Evolutionary conservation across 257 asterid species (phyloP), one percentile per base, ranked within the genome.

Genomic region (Cinchona pubescens): DNA sequence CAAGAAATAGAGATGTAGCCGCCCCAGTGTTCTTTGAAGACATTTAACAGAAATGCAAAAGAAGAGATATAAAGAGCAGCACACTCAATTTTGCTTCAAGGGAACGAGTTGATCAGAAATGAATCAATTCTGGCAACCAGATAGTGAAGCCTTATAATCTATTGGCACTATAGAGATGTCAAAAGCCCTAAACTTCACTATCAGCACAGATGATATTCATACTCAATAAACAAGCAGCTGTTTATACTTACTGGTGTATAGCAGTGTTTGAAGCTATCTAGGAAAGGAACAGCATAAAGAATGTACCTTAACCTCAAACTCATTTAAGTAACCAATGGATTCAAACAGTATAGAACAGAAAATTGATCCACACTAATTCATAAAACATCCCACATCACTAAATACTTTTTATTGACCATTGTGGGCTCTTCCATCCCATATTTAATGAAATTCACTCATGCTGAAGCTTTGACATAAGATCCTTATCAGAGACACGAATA

Each of bases 81-180:
- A 82, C 83, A 64, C 11, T 21, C 12, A 23, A 51, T 84, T 12
- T 84, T 29, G 88, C 86, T 82, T 85, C 86, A 77, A 79, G 79
- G 82, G 83, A 85, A 80, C 82, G 77, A 85, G 80, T 80, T 59
- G 46, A 34, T 30, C 76, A 76, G 85, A 67, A 76, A 79, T 58
- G 18, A 3, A 67, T 5, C 19, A 7, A 66, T 76, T 70, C 82
- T 73, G 84, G 65, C 71, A 67, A 84, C 86, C 86, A 82, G 88
- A 81, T 74, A 55, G 60, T 7, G 80, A 81, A 84, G 87, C 87
- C 9, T 70, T n/a, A 19, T 2, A 16, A 65, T 0, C 23, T 5
- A 38, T 12, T 71, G 62, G 45, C 6, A 3, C 48, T 4, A n/a
- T 37, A 56, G 29, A 56, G 4, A 56, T 3, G 6, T 4, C n/a